A percentile compares a stretch with the other conserved stretches of the same genome.
Conservation (phyloP, 345 rosid species). For the Laguncularia racemosa region DNA sequence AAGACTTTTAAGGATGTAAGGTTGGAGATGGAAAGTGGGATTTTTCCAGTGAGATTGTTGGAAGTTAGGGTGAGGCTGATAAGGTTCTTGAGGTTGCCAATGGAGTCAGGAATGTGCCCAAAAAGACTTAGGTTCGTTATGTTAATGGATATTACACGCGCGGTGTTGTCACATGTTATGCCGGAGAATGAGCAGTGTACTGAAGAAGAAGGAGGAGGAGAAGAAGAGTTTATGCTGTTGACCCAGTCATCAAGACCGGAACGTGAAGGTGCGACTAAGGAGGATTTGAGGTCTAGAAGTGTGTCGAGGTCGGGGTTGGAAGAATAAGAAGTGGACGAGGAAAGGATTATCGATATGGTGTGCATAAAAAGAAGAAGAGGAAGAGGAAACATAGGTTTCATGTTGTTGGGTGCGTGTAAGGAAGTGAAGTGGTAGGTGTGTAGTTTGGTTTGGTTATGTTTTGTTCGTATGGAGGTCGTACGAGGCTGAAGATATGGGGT, state of each 20-base stretch:
- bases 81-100: conserved; percentile 50
- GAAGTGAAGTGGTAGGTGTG: background rate
- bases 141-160: conserved; percentile 54
- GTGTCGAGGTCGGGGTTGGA: conserved; percentile 39
- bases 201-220: conserved; percentile 25
- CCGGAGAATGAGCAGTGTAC: conserved; percentile 85
- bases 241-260: conserved; percentile 67
- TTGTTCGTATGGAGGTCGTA: background rate
- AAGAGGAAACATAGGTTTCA: too few relatives aligned
- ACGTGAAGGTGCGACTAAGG: conserved; percentile 45
- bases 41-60: conserved; percentile 40
- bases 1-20: conserved; percentile 51
- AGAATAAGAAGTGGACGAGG: conserved; percentile 4
- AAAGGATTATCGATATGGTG: background rate
- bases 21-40: conserved; percentile 49
- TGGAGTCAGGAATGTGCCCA: conserved; percentile 61
- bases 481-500: conserved; percentile 14
- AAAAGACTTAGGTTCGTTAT: conserved; percentile 37
- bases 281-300: conserved; percentile 56
- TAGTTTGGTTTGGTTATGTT: background rate
- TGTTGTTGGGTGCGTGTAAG: too few relatives aligned
- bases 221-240: conserved; percentile 22
- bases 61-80: conserved; percentile 51
- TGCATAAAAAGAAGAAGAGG: too few relatives aligned
- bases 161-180: conserved; percentile 46